Percentiles rank a stretch among this genome's conserved stretches.
phyloP scores from a whole-genome alignment of 169 alveolate genomes.

The Eimeria mitis region DNA sequence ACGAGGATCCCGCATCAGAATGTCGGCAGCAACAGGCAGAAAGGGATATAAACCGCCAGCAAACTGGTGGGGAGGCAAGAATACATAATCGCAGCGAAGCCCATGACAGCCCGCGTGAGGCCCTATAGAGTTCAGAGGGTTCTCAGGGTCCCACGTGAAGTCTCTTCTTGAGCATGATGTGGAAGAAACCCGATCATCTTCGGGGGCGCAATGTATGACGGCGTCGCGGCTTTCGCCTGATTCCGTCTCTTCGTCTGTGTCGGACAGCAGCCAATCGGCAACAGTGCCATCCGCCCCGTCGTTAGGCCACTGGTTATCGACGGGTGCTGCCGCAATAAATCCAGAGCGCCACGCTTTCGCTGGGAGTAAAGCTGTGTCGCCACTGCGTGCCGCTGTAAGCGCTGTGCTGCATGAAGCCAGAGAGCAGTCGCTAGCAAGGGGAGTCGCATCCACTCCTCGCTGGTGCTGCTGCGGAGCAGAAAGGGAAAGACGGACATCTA shows the following conservation, averaged over 20 bases:
- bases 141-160: constrained; percentile 94
- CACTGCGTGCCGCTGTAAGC: constrained; percentile 64
- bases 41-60: constrained; percentile 88
- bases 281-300: constrained; percentile 65
- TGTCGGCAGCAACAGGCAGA: constrained; percentile 89
- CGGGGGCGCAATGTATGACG: constrained; percentile 44
- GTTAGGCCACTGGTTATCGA: constrained; percentile 11
- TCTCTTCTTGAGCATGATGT: constrained; percentile 71
- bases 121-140: constrained; percentile 92
- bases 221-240: constrained; percentile 53
- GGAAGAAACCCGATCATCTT: constrained; percentile 9
- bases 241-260: constrained; percentile 70
- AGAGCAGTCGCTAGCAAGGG: constrained; percentile 69
- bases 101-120: constrained; percentile 95
- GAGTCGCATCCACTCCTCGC: constrained; percentile 74
- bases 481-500: constrained; percentile 65
- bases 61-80: constrained; percentile 91
- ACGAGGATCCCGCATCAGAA: constrained; percentile 91
- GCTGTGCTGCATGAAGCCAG: constrained; percentile 73
- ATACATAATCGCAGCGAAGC: constrained; percentile 93
- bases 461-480: constrained; percentile 57
- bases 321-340: neutral
- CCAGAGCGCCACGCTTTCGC: constrained; percentile 55
- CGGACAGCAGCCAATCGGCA: constrained; percentile 71
- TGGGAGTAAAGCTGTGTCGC: constrained; percentile 6